Evolutionary conservation across 192 early-diverging fungal genomes (phyloP), one percentile per base, ranked within the genome.

Genomic region (Coemansia sp.): DNA sequence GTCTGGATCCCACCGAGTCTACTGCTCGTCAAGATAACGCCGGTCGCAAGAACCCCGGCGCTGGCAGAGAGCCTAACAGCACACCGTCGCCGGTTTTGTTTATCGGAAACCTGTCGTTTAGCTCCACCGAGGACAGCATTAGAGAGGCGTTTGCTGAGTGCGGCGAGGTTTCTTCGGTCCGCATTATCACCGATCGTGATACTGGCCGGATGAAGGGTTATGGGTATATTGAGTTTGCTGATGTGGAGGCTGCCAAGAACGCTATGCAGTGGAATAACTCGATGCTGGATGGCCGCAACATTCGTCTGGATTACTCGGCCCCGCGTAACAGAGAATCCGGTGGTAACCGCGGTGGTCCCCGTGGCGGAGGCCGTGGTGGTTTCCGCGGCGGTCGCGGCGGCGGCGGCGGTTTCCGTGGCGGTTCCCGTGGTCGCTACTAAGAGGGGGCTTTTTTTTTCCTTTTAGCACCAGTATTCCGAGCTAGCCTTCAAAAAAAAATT

Each of bases 201-300:
- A 87, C 82, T 45, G 91, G 91, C 51, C 89, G 90, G 73, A 88
- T 91, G 67, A 98, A 97, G 81, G 98, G 98, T 58, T 99, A 92
- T 72, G 96, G 95, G 36, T 98, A 99, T 85, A 89, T 95, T 53
- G 96, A 99, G 88, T 99, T 99, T 77, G 88, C 91, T 38, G 87
- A 91, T 59, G 61, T 91, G 15, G 94, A 97, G 65, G 95, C 92
- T 14, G 93, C 96, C n/a, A 89, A 90, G n/a, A 93, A 89, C 67
- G 96, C 96, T n/a, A 93, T 97, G 56, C 85, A 88, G 64, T 86
- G 92, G 86, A 93, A 96, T 75, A 91, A 90, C 66, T 66, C 77
- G 8, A 89, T 93, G 37, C 81, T 96, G 20, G 86, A 87, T 35
- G 95, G 94, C 57, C 93, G 96, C 75, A 85, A 78, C 64, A 80